Evolutionary conservation across 148 eudicot genomes (phyloP).

Genomic region (Spergularia bocconei): DNA sequence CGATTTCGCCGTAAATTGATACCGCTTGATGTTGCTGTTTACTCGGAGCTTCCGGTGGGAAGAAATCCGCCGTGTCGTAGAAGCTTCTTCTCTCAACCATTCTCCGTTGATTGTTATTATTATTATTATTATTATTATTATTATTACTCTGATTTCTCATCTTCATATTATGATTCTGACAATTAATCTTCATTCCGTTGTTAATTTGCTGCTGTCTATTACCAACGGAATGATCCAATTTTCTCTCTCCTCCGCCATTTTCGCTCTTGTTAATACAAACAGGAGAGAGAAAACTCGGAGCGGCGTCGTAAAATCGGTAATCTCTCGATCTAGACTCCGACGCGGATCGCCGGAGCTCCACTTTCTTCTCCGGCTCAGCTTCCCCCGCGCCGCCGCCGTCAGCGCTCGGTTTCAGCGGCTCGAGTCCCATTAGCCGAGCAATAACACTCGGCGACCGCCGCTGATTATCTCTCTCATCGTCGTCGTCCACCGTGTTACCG

Average conservation of each 20-base stretch:
- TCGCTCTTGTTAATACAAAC: constrained; percentile 1
- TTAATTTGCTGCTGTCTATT: constrained; percentile 16
- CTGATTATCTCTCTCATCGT: constrained; percentile 37
- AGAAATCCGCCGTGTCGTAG: constrained; percentile 65
- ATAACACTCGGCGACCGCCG: constrained; percentile 78
- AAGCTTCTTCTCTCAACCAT: constrained; percentile 49
- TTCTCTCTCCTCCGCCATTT: constrained; percentile 10
- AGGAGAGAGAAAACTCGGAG: constrained; percentile 22
- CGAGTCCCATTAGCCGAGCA: constrained; percentile 94
- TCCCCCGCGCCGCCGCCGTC: constrained; percentile 6
- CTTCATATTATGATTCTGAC: not conserved
- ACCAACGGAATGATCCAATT: constrained; percentile 17
- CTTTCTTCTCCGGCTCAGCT: constrained; percentile 28
- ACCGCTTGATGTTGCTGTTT: constrained; percentile 31
- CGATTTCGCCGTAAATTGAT: constrained; percentile 65
- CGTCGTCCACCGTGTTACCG: not conserved
- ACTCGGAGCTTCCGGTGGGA: constrained; percentile 36
- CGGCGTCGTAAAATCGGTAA: constrained; percentile 26
- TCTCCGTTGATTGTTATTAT: constrained; percentile 19
- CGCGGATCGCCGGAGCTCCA: constrained; percentile 77
- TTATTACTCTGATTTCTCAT: constrained; percentile 7
- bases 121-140: constrained; percentile 12
- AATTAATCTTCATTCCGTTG: not conserved
- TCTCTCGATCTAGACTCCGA: constrained; percentile 82
- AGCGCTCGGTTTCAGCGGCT: constrained; percentile 39